Evolutionary conservation across 2,329 filamentous ascomycete genomes (phyloP).

Genomic region (Phyllosticta citrichinensis): DNA sequence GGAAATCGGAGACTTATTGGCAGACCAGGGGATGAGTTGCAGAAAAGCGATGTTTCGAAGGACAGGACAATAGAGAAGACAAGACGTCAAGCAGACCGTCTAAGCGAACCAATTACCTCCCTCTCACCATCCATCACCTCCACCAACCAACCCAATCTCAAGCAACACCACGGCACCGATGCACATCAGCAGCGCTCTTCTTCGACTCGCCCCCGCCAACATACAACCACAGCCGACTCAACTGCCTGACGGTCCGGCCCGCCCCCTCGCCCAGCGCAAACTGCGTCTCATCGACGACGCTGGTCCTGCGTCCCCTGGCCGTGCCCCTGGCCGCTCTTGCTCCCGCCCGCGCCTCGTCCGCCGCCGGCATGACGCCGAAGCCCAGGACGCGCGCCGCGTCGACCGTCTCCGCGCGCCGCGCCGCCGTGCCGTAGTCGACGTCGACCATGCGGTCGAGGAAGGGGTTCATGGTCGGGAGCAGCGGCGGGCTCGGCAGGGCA

Average conservation of each 20-base stretch:
- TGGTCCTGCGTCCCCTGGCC: neutral
- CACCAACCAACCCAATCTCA: neutral
- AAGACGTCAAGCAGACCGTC: neutral
- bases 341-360: neutral
- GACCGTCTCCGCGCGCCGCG: neutral
- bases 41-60: neutral
- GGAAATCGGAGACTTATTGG: too few species aligned
- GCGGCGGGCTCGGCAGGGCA: neutral
- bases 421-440: constrained; percentile 8
- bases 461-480: neutral
- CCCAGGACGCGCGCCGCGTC: neutral
- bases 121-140: neutral
- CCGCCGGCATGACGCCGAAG: neutral
- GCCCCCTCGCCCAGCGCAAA: neutral
- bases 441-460: constrained; percentile 11
- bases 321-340: neutral
- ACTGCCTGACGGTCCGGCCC: constrained; percentile 11
- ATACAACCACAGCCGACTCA: constrained; percentile 12
- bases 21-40: too few species aligned
- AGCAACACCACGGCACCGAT: neutral
- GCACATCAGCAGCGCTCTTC: neutral
- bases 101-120: neutral
- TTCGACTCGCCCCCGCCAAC: constrained; percentile 4
- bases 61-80: neutral
- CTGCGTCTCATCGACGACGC: neutral